These are phyloP conservation scores for Eucalyptus curtisii DNA, from an alignment of 345 rosid species.

Conservation along the genomic window DNA sequence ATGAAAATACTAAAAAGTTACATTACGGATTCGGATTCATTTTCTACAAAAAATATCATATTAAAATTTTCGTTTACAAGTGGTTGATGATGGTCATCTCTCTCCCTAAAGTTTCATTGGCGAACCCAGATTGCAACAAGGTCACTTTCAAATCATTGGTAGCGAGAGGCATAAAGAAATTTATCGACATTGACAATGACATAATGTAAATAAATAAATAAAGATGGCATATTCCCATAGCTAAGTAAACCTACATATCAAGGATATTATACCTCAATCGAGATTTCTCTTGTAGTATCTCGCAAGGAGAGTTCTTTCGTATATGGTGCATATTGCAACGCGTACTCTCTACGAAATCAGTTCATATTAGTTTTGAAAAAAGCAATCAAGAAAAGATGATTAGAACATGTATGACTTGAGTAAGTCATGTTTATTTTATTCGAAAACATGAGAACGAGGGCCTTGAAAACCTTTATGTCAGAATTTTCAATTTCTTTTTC, in stretches of 20 bases:
- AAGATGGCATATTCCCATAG: background rate
- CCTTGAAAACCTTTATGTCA: background rate
- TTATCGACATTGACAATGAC: background rate
- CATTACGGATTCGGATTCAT: background rate
- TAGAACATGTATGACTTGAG: background rate
- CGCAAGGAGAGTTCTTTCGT: background rate
- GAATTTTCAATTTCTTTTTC: background rate
- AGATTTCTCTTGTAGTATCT: background rate
- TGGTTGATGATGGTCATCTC: background rate
- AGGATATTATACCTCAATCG: background rate
- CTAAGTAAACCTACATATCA: background rate
- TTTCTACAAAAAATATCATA: background rate
- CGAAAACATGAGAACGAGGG: background rate
- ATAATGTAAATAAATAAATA: background rate
- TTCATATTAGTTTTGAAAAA: background rate
- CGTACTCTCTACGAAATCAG: rapidly evolving
- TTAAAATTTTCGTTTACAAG: background rate
- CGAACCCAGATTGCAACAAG: background rate
- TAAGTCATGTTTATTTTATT: background rate
- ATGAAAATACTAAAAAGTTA: background rate
- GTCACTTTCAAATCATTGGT: background rate
- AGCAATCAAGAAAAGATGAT: background rate
- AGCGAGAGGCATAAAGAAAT: background rate
- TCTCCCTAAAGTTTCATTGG: background rate
- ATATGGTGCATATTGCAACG: background rate